phyloP scores from a whole-genome alignment of 2,329 filamentous ascomycete genomes.

The Ophiostoma pallidulum region DNA sequence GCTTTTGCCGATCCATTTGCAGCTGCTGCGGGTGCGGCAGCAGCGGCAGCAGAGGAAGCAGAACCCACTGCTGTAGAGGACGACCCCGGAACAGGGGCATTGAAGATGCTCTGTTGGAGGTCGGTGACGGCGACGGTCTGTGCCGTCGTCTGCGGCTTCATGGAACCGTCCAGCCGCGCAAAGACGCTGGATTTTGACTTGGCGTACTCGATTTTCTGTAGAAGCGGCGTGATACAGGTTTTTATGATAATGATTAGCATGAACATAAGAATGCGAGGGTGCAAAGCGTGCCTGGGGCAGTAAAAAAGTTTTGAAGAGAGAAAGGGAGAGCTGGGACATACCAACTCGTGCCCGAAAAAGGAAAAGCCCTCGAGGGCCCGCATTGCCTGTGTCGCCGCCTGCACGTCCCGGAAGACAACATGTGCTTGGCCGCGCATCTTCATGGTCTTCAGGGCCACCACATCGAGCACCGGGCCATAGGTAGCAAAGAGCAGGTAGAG shows the following conservation, averaged over 20 bases:
- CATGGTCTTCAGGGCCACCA: conserved; percentile 77
- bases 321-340: conserved; percentile 36
- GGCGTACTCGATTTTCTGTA: conserved; percentile 79
- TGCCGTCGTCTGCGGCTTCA: conserved; percentile 54
- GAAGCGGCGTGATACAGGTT: not conserved
- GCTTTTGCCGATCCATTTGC: conserved; percentile 14
- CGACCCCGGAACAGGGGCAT: conserved; percentile 48
- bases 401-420: conserved; percentile 78
- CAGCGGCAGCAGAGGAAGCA: conserved; percentile 40
- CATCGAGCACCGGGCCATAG: conserved; percentile 84
- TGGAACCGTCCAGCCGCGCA: conserved; percentile 85
- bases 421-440: conserved; percentile 97
- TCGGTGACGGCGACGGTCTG: conserved; percentile 58
- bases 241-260: not conserved
- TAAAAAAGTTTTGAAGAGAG: not conserved
- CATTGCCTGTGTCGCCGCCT: conserved; percentile 92
- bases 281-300: too few species aligned
- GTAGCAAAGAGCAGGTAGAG: conserved; percentile 93
- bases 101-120: conserved; percentile 72
- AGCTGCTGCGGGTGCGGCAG: conserved; percentile 10
- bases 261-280: not conserved
- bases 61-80: conserved; percentile 34
- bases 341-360: conserved; percentile 78
- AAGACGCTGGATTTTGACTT: conserved; percentile 83
- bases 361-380: conserved; percentile 74